Conservation (phyloP, 768 basidiomycete genomes). For the Tulasnella sp. region DNA sequence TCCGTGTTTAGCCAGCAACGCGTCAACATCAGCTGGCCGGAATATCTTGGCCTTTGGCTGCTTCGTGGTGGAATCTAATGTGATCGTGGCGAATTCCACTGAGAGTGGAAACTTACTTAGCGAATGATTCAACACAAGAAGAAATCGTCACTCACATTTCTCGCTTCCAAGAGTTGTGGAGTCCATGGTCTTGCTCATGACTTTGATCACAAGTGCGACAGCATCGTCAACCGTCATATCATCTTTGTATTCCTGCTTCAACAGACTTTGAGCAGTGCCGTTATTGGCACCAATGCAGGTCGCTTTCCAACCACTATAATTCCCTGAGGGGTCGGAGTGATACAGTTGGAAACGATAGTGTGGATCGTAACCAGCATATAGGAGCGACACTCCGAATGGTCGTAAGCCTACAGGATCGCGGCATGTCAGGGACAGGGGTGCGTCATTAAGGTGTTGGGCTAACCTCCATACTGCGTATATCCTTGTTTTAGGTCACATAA, state of each 20-base stretch:
- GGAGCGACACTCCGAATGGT: conserved; percentile 92
- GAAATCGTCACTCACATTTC: conserved; percentile 51
- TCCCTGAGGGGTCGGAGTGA: conserved; percentile 95
- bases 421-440: not conserved
- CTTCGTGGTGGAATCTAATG: conserved; percentile 62
- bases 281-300: conserved; percentile 99
- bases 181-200: conserved; percentile 99
- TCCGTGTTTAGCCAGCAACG: conserved; percentile 60
- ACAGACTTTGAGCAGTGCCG: conserved; percentile 82
- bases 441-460: conserved; percentile 19
- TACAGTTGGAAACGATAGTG: conserved; percentile 96
- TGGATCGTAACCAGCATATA: conserved; percentile 94
- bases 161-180: conserved; percentile 92
- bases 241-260: conserved; percentile 99
- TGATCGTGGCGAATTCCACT: conserved; percentile 93
- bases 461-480: conserved; percentile 93
- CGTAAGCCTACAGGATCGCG: conserved; percentile 59
- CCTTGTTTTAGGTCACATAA: conserved; percentile 97
- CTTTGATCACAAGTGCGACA: conserved; percentile 77
- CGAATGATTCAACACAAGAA: not conserved
- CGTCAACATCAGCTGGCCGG: conserved; percentile 77
- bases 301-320: conserved; percentile 96
- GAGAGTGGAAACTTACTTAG: not conserved
- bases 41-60: conserved; percentile 86
- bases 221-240: conserved; percentile 84